A percentile compares a stretch with the other conserved stretches of the same genome.
phyloP scores from a whole-genome alignment of 768 basidiomycete genomes.

The Suillus hirtellus region DNA sequence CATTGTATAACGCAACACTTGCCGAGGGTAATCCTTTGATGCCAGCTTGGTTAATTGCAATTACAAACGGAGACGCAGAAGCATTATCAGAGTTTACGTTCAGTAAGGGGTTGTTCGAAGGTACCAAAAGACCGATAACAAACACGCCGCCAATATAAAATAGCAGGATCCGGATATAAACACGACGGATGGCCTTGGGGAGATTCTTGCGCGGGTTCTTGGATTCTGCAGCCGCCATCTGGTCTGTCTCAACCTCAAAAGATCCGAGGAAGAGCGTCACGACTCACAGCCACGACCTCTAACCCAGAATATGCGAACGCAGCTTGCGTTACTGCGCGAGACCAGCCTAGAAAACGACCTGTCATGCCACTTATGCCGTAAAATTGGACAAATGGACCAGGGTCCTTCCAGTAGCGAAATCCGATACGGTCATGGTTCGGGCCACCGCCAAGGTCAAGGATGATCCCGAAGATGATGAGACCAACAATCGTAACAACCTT shows the following conservation, averaged over 20 bases:
- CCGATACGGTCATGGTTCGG: conserved; percentile 53
- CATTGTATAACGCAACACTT: conserved; percentile 12
- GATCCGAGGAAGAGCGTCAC: background rate
- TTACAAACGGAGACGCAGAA: conserved; percentile 55
- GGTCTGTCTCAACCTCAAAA: background rate
- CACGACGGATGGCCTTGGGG: conserved; percentile 41
- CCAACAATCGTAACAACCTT: conserved; percentile 52
- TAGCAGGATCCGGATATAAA: conserved; percentile 46
- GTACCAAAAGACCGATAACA: conserved; percentile 51
- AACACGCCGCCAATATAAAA: conserved; percentile 42
- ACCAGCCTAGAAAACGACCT: conserved; percentile 53
- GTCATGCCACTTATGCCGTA: conserved; percentile 40
- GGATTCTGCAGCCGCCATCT: conserved; percentile 49
- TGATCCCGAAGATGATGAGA: conserved; percentile 46
- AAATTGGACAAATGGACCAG: conserved; percentile 57
- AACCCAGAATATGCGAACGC: conserved; percentile 63
- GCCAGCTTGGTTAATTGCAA: conserved; percentile 55
- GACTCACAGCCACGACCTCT: conserved; percentile 46
- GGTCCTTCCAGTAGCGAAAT: conserved; percentile 50
- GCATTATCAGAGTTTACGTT: conserved; percentile 40
- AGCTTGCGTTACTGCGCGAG: conserved; percentile 57
- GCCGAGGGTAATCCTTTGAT: conserved; percentile 58
- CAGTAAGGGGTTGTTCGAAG: conserved; percentile 45
- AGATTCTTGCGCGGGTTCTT: conserved; percentile 48
- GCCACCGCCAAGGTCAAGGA: conserved; percentile 54